phyloP scores from a whole-genome alignment of 129 eudicot genomes.

The Centaurea solstitialis region DNA sequence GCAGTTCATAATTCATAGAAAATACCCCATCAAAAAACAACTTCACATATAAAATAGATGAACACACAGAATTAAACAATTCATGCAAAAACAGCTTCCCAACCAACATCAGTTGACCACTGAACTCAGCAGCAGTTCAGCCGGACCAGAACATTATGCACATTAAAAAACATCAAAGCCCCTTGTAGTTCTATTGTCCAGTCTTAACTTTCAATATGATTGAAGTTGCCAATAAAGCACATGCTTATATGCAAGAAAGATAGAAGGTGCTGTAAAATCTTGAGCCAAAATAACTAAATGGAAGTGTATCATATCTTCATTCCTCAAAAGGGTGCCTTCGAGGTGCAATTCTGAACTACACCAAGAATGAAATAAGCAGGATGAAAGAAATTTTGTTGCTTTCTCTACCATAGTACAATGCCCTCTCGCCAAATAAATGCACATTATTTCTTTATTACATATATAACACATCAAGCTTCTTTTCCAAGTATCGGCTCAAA shows the following conservation, averaged over 20 bases:
- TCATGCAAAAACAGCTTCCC: neutral
- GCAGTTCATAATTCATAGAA: constrained; percentile 9
- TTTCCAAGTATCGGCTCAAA: neutral
- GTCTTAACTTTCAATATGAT: neutral
- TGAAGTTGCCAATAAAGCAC: neutral
- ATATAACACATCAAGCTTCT: neutral
- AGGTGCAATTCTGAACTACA: neutral
- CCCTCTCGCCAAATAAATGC: neutral
- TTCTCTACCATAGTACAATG: neutral
- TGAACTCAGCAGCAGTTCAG: neutral
- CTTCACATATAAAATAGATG: neutral
- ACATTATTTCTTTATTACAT: neutral
- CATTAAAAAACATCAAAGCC: neutral
- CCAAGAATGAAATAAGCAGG: neutral
- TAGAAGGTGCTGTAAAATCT: too few species aligned
- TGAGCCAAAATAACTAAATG: neutral
- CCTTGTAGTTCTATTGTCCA: neutral
- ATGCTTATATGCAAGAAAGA: too few species aligned
- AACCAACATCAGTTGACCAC: neutral
- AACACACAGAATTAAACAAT: neutral
- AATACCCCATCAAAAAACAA: neutral
- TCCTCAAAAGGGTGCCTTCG: neutral
- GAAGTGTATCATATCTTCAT: neutral
- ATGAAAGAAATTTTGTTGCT: neutral
- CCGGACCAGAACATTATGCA: neutral